Evolutionary conservation across 2,329 filamentous ascomycete genomes (phyloP).

Genomic region (Aspergillus ibericus): DNA sequence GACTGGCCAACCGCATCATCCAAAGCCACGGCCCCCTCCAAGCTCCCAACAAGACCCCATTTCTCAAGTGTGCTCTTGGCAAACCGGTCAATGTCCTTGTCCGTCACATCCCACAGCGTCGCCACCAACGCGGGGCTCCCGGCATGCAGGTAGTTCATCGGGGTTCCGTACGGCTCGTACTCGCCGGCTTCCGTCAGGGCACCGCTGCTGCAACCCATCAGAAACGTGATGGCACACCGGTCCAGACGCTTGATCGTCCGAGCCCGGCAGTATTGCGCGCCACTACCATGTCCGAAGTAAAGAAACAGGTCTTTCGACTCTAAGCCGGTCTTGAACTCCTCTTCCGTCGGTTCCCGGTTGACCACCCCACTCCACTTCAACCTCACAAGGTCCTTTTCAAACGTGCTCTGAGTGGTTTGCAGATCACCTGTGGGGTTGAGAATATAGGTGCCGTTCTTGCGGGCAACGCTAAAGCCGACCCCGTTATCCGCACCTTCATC

Average conservation of each 20-base stretch:
- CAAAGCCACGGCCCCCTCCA: slow-evolving; percentile 53
- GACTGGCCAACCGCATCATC: slow-evolving; percentile 79
- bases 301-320: slow-evolving; percentile 70
- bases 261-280: slow-evolving; percentile 88
- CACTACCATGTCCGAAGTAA: slow-evolving; percentile 96
- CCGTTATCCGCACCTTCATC: slow-evolving; percentile 21
- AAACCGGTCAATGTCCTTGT: slow-evolving; percentile 94
- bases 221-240: slow-evolving; percentile 76
- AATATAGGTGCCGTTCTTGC: slow-evolving; percentile 62
- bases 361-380: slow-evolving; percentile 68
- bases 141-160: slow-evolving; percentile 87
- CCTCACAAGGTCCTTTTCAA: slow-evolving; percentile 64
- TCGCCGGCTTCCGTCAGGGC: slow-evolving; percentile 76
- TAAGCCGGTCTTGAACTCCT: slow-evolving; percentile 71
- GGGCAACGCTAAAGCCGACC: slow-evolving; percentile 53
- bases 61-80: slow-evolving; percentile 74
- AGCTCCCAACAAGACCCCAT: slow-evolving; percentile 74
- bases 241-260: slow-evolving; percentile 77
- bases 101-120: slow-evolving; percentile 96
- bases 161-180: slow-evolving; percentile 87
- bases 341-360: slow-evolving; percentile 69
- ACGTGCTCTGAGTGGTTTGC: slow-evolving; percentile 72
- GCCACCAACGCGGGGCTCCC: slow-evolving; percentile 84
- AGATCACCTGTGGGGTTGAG: slow-evolving; percentile 88
- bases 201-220: slow-evolving; percentile 93